A percentile compares a stretch with the other conserved stretches of the same genome.
Conservation (phyloP, 257 asterid genomes). For the Prunella vulgaris region DNA sequence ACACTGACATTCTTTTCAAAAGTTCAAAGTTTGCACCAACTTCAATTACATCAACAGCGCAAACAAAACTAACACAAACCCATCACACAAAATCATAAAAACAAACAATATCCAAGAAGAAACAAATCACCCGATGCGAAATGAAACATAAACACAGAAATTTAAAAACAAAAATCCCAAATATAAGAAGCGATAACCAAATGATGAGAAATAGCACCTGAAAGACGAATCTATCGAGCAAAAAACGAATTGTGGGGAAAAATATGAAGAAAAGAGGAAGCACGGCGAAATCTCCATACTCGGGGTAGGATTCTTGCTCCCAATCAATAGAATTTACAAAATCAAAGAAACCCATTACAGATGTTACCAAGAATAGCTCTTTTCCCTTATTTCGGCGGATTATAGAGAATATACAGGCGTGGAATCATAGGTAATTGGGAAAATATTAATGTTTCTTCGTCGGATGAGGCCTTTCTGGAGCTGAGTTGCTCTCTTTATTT, state of each 20-base stretch:
- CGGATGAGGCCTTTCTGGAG: constrained; percentile 13
- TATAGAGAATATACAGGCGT: background rate
- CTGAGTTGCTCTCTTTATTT: background rate
- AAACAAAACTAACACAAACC: background rate
- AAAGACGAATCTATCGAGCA: constrained; percentile 88
- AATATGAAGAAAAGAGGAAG: constrained; percentile 70
- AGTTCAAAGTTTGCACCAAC: constrained; percentile 8
- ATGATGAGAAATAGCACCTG: constrained; percentile 44
- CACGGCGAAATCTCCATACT: constrained; percentile 59
- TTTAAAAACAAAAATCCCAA: background rate
- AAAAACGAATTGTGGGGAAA: constrained; percentile 70
- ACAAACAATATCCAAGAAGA: constrained; percentile 15
- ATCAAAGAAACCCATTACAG: constrained; percentile 51
- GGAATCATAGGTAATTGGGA: constrained; percentile 23
- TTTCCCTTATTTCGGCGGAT: background rate
- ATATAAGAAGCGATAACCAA: background rate
- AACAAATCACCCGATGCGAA: constrained; percentile 9
- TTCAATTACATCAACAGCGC: constrained; percentile 7
- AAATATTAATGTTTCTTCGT: background rate
- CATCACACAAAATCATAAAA: constrained; percentile 6
- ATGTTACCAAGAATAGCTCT: background rate
- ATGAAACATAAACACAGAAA: background rate
- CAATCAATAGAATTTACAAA: constrained; percentile 45
- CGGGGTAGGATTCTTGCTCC: constrained; percentile 81
- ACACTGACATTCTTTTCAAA: constrained; percentile 4